A percentile compares a stretch with the other conserved stretches of the same genome.
Conservation (phyloP, 768 basidiomycete species). For the Leucocoprinus sp. region DNA sequence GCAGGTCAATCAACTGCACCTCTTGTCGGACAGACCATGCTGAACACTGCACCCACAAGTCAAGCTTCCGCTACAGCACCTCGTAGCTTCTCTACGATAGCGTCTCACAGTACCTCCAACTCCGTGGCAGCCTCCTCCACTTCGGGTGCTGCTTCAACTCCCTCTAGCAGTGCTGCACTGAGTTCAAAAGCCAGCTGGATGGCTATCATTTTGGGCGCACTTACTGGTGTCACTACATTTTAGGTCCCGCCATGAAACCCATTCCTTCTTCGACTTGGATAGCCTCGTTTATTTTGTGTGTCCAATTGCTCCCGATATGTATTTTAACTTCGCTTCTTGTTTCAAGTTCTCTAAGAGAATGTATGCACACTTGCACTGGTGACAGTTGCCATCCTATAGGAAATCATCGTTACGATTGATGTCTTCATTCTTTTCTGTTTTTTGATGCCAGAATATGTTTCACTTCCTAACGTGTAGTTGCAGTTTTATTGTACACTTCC, state of each 20-base stretch:
- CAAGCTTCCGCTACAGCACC: slow-evolving; percentile 15
- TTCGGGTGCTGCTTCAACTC: slow-evolving; percentile 11
- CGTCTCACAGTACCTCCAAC: slow-evolving; percentile 14
- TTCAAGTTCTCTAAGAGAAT: neutral
- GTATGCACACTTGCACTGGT: neutral
- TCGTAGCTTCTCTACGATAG: slow-evolving; percentile 13
- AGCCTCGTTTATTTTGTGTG: neutral
- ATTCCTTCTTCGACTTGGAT: neutral
- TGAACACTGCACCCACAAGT: slow-evolving; percentile 18
- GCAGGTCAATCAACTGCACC: slow-evolving; percentile 52
- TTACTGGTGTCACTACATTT: slow-evolving; percentile 30
- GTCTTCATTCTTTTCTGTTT: neutral
- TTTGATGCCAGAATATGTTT: neutral
- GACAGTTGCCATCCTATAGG: neutral
- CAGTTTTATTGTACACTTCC: neutral
- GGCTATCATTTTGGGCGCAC: slow-evolving; percentile 25
- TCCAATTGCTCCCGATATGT: too few species aligned
- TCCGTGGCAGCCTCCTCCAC: slow-evolving; percentile 16
- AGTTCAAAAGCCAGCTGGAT: slow-evolving; percentile 23
- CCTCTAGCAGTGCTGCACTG: slow-evolving; percentile 17
- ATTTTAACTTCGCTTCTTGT: too few species aligned
- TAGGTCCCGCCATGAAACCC: slow-evolving; percentile 15
- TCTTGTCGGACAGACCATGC: slow-evolving; percentile 30
- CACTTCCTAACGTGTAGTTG: neutral
- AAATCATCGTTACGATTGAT: neutral